Conservation (phyloP, 306 rosid species). For the Cucumis cinereus region DNA sequence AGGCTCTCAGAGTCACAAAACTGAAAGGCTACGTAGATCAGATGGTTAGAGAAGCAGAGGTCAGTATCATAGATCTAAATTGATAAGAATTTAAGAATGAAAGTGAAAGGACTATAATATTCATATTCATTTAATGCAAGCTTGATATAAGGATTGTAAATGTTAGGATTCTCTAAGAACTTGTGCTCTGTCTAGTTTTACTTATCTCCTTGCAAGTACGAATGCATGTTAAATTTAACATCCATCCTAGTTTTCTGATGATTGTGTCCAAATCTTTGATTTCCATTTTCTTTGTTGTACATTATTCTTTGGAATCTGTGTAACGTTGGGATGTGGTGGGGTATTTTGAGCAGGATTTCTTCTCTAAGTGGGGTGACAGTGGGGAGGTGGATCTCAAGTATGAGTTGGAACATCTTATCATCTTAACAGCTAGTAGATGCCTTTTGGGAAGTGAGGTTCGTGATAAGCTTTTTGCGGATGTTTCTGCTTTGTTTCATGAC, state of each 20-base stretch:
- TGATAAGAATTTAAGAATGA: background rate
- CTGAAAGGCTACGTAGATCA: constrained; percentile 86
- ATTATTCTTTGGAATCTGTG: background rate
- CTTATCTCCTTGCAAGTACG: background rate
- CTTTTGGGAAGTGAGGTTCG: constrained; percentile 91
- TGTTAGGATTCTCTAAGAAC: background rate
- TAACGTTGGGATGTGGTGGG: background rate
- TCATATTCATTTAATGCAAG: background rate
- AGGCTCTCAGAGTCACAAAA: constrained; percentile 68
- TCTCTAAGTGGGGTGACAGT: constrained; percentile 90
- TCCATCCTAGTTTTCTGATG: background rate
- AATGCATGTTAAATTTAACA: background rate
- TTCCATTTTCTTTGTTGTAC: background rate
- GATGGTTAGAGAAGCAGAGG: constrained; percentile 91
- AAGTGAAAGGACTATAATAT: background rate
- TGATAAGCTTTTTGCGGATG: constrained; percentile 84
- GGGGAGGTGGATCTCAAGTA: constrained; percentile 93
- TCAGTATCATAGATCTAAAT: background rate
- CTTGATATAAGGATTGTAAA: background rate
- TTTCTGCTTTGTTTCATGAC: constrained; percentile 91
- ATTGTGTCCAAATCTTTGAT: background rate
- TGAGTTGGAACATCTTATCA: constrained; percentile 91
- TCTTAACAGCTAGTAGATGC: constrained; percentile 91
- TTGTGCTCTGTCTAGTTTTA: background rate
- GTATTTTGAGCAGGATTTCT: constrained; percentile 58